Base-by-base conservation (phyloP, 768 basidiomycete species). In the Termitomyces sp. region DNA sequence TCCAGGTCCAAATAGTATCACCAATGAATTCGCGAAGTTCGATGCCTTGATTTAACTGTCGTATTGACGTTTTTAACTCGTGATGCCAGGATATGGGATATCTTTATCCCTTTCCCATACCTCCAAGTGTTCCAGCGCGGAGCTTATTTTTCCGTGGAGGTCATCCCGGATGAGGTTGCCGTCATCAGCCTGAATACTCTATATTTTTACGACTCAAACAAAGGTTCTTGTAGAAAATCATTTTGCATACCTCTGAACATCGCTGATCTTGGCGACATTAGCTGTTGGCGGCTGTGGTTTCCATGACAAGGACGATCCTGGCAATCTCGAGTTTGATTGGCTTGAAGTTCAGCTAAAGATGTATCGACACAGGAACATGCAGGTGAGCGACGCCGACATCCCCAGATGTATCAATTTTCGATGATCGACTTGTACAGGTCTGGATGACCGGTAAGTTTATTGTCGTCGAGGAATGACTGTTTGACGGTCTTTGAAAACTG, bases 181-280 rank as follows among this genome's bases (percentile, higher is more conserved):
- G 89, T 87, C 48, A 85, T 97, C 66, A 89, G 87, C 62, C 75
- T 95, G 51, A 97, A 95, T 70, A 94, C 93, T 0, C 82, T 95
- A 74, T 95, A 91, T 73, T 95, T 91, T 74, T 95, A 89, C 69
- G 89, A 92, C 68, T 85, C 89, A 14, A 95, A 95, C 71, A 90
- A 90, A 75, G 87, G 91, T 88, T 53, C 57, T 76, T 62, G 34
- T 38, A 53, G 42, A 44, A 17, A 40, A 41, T 19, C 51, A 12
- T 42, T 29, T n/a, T 31, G 29, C 32, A 25, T 29, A 47, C 37
- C 25, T 52, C 52, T 31, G 42, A 42, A 48, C 32, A 54, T 66
- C 21, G 27, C 49, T 66, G 51, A 66, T 41, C 25, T 51, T 27
- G 53, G 29, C 35, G 47, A 40, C n/a, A 17, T n/a, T 61, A 93